A percentile compares a stretch with the other conserved stretches of the same genome.
Conservation (phyloP, 1,284 basidiomycete species). For the Pisolithus thermaeus region DNA sequence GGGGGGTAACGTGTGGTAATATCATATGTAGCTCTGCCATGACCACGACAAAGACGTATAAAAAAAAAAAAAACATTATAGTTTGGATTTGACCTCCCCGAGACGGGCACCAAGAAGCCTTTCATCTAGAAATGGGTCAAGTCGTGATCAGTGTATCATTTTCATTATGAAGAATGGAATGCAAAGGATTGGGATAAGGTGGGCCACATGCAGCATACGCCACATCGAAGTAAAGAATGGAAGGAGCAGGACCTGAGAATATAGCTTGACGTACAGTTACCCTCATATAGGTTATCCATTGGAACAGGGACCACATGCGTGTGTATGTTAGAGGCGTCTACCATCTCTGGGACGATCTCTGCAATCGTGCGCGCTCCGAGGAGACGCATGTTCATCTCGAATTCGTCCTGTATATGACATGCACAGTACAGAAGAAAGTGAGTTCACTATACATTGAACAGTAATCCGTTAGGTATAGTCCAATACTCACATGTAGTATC, state of each 20-base stretch:
- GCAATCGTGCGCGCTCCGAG: slow-evolving; percentile 76
- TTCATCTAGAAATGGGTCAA: slow-evolving; percentile 18
- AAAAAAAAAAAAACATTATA: slow-evolving; percentile 31
- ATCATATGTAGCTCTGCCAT: too few species aligned
- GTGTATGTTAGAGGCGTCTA: slow-evolving; percentile 71
- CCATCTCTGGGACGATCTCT: slow-evolving; percentile 83
- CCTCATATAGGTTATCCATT: slow-evolving; percentile 64
- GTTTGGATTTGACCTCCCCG: slow-evolving; percentile 43
- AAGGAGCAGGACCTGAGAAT: neutral
- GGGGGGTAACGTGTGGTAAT: too few species aligned
- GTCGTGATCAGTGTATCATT: neutral
- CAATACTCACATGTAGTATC: slow-evolving; percentile 64
- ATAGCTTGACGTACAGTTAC: slow-evolving; percentile 60
- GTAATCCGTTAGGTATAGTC: neutral
- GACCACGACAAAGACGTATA: neutral
- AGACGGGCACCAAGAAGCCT: slow-evolving; percentile 49
- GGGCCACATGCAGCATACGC: neutral
- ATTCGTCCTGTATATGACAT: slow-evolving; percentile 64
- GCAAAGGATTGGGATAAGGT: neutral
- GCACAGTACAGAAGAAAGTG: slow-evolving; percentile 6
- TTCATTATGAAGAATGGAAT: neutral
- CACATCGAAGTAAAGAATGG: neutral
- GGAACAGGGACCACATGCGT: slow-evolving; percentile 62
- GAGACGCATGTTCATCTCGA: slow-evolving; percentile 90
- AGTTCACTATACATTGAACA: neutral